phyloP scores from a whole-genome alignment of 2,329 filamentous ascomycete genomes.

The Pseudocercospora pini-densiflorae region DNA sequence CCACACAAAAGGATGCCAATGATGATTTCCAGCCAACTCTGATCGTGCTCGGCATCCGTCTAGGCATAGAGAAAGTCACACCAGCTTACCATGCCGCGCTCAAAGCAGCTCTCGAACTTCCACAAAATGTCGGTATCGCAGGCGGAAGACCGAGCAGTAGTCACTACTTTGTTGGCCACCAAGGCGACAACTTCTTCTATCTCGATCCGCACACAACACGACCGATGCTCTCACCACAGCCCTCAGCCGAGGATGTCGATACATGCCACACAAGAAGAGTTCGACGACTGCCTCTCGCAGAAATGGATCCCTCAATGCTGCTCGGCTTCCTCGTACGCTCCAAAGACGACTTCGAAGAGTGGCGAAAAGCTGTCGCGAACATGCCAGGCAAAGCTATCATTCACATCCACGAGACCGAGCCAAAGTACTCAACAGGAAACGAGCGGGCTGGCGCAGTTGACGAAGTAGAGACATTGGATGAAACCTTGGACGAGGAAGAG shows the following conservation, averaged over 20 bases:
- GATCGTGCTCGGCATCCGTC: conserved; percentile 82
- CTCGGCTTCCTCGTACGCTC: conserved; percentile 87
- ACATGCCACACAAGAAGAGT: conserved; percentile 88
- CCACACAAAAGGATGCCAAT: conserved; percentile 63
- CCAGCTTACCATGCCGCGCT: conserved; percentile 96
- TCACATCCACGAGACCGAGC: conserved; percentile 76
- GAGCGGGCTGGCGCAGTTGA: conserved; percentile 79
- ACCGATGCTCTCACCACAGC: conserved; percentile 65
- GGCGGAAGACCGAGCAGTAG: conserved; percentile 92
- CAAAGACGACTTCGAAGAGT: conserved; percentile 81
- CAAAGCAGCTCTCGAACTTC: conserved; percentile 79
- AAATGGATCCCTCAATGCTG: conserved; percentile 98
- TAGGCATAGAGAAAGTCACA: conserved; percentile 94
- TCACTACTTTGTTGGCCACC: conserved; percentile 74
- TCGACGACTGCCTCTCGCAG: conserved; percentile 78
- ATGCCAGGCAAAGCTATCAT: conserved; percentile 80
- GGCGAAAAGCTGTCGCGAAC: conserved; percentile 62
- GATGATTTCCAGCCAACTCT: conserved; percentile 78
- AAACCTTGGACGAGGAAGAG: conserved; percentile 45
- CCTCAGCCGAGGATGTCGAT: conserved; percentile 72
- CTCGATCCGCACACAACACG: conserved; percentile 91
- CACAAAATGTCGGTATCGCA: conserved; percentile 94
- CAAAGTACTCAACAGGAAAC: conserved; percentile 53
- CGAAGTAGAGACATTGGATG: conserved; percentile 87
- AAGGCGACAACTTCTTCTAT: conserved; percentile 85